These are phyloP conservation scores for Porodaedalea pini DNA, from an alignment of 1,284 basidiomycete genomes.

Conservation along the genomic window DNA sequence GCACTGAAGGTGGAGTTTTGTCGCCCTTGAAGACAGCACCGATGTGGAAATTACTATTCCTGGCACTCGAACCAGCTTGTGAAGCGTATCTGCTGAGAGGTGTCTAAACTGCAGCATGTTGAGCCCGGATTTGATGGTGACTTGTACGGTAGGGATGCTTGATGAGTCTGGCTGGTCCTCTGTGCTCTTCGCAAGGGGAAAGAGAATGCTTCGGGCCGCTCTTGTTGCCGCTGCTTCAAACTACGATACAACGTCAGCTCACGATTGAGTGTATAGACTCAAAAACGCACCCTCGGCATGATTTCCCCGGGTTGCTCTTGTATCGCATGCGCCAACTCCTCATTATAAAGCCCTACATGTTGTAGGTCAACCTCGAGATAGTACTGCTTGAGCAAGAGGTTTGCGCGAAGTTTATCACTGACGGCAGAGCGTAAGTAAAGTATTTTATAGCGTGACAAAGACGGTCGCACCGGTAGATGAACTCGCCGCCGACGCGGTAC, in stretches of 20 bases:
- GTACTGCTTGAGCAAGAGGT: constrained; percentile 87
- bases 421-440: constrained; percentile 12
- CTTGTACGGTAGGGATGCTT: constrained; percentile 81
- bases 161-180: constrained; percentile 54
- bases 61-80: constrained; percentile 93
- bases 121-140: constrained; percentile 83
- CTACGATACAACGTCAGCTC: constrained; percentile 38
- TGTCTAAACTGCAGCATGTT: constrained; percentile 95
- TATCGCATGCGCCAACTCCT: constrained; percentile 88
- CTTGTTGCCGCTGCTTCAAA: constrained; percentile 87
- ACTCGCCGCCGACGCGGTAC: constrained; percentile 85
- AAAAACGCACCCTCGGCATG: constrained; percentile 71
- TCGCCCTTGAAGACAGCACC: constrained; percentile 89
- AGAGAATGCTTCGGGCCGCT: constrained; percentile 77
- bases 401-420: constrained; percentile 88
- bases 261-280: not conserved
- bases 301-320: constrained; percentile 89
- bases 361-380: constrained; percentile 90
- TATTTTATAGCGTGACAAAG: constrained; percentile 18
- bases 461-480: constrained; percentile 70
- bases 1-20: constrained; percentile 90
- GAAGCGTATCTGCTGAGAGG: constrained; percentile 89
- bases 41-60: constrained; percentile 99
- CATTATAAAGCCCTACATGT: constrained; percentile 89
- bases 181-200: constrained; percentile 55